phyloP scores from a whole-genome alignment of 225 moss, liverwort and hornwort species.

The Straminergon stramineum region DNA sequence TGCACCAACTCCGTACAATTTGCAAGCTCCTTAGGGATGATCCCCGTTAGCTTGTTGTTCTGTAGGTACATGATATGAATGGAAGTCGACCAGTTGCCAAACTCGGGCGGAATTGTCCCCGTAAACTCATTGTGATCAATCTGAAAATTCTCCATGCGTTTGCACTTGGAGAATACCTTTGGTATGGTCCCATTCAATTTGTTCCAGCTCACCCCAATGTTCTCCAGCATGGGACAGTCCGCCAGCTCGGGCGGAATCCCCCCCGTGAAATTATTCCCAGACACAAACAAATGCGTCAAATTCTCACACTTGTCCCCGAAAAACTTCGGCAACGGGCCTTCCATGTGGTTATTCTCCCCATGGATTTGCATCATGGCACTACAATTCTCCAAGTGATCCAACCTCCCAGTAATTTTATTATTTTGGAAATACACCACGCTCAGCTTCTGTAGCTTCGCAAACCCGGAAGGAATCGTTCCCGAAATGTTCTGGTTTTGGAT shows the following conservation, averaged over 20 bases:
- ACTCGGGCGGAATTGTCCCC: constrained; percentile 29
- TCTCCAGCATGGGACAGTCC: not conserved
- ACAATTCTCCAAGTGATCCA: constrained; percentile 22
- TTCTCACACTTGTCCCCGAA: constrained; percentile 1
- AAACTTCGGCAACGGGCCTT: constrained; percentile 21
- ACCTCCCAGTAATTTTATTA: not conserved
- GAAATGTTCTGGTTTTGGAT: constrained; percentile 6
- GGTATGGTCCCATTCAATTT: constrained; percentile 56
- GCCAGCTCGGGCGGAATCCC: constrained; percentile 13
- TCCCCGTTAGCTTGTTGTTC: constrained; percentile 11
- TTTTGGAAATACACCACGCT: constrained; percentile 7
- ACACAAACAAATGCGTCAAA: constrained; percentile 19
- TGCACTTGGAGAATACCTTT: constrained; percentile 19
- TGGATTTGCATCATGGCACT: constrained; percentile 16
- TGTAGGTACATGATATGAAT: constrained; percentile 15
- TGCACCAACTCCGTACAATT: not conserved
- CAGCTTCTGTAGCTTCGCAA: constrained; percentile 13
- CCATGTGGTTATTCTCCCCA: constrained; percentile 15
- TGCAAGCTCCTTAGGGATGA: constrained; percentile 6
- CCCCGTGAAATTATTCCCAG: constrained; percentile 17
- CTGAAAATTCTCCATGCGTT: constrained; percentile 36
- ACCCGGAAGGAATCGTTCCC: constrained; percentile 14
- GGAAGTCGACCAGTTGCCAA: constrained; percentile 6
- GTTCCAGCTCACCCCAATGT: constrained; percentile 61
- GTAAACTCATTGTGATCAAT: constrained; percentile 47